phyloP scores from a whole-genome alignment of 495 filamentous ascomycete genomes.

The Aspergillus wentii region DNA sequence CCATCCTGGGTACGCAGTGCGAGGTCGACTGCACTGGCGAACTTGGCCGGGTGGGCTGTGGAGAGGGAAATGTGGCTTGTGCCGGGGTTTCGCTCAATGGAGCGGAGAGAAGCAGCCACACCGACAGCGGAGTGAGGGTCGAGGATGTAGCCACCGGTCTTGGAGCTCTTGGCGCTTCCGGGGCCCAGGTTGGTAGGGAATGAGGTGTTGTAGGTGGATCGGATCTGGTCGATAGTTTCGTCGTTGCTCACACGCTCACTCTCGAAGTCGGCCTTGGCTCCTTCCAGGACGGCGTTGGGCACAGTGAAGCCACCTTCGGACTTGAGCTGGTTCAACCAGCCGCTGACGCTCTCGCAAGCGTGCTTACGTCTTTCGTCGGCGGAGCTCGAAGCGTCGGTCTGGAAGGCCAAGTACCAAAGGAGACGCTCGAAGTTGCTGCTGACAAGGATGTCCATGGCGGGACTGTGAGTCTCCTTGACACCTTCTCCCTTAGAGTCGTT shows the following conservation, averaged over 20 bases:
- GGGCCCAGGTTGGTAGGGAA: slow-evolving; percentile 25
- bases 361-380: slow-evolving; percentile 33
- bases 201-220: slow-evolving; percentile 50
- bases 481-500: slow-evolving; percentile 43
- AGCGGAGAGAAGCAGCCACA: slow-evolving; percentile 64
- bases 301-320: slow-evolving; percentile 74
- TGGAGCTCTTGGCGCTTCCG: slow-evolving; percentile 27
- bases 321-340: slow-evolving; percentile 76
- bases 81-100: slow-evolving; percentile 47
- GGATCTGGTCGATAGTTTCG: slow-evolving; percentile 73
- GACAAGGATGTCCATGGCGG: slow-evolving; percentile 96
- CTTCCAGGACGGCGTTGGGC: slow-evolving; percentile 57
- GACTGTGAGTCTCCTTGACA: slow-evolving; percentile 77
- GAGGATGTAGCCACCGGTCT: slow-evolving; percentile 61
- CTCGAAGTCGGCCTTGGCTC: slow-evolving; percentile 64
- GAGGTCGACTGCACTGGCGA: slow-evolving; percentile 69
- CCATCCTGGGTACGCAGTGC: slow-evolving; percentile 61
- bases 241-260: slow-evolving; percentile 77
- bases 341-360: slow-evolving; percentile 53
- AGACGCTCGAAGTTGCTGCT: slow-evolving; percentile 94
- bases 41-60: slow-evolving; percentile 94
- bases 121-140: slow-evolving; percentile 92
- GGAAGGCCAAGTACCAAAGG: slow-evolving; percentile 85
- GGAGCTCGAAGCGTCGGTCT: slow-evolving; percentile 36
- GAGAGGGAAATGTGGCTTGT: slow-evolving; percentile 72